Evolutionary conservation across 352 stramenopile genomes (phyloP).

Genomic region (Phytopythium sindhum): DNA sequence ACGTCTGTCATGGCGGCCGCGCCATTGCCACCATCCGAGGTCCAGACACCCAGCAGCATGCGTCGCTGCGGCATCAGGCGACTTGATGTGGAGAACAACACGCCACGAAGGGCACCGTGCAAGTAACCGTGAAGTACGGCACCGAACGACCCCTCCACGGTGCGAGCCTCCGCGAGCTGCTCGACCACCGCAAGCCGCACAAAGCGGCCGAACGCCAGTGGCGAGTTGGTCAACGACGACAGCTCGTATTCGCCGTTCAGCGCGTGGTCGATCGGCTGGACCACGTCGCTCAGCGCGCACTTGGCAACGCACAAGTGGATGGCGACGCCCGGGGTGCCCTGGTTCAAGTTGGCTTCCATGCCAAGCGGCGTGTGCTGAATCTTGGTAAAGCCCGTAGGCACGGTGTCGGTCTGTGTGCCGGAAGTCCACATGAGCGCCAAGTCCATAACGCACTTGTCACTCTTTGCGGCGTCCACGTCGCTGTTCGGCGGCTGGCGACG

Average conservation of each 20-base stretch:
- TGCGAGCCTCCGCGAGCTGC: conserved; percentile 35
- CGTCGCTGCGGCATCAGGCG: conserved; percentile 8
- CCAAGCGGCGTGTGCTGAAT: conserved; percentile 82
- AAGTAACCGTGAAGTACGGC: conserved; percentile 64
- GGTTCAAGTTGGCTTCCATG: conserved; percentile 86
- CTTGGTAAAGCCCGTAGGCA: conserved; percentile 75
- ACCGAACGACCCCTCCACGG: conserved; percentile 70
- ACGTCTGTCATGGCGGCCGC: conserved; percentile 56
- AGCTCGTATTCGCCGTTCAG: conserved; percentile 80
- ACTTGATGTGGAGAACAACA: conserved; percentile 39
- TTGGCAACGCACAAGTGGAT: conserved; percentile 80
- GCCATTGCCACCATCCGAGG: conserved; percentile 30
- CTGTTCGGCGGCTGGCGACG: conserved; percentile 16
- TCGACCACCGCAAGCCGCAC: conserved; percentile 62
- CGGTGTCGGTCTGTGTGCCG: conserved; percentile 45
- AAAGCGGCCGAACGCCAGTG: conserved; percentile 45
- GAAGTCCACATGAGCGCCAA: conserved; percentile 78
- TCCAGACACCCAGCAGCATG: conserved; percentile 65
- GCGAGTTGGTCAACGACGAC: conserved; percentile 30
- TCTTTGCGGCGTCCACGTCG: conserved; percentile 10
- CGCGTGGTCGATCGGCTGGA: conserved; percentile 51
- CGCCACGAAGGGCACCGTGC: conserved; percentile 52
- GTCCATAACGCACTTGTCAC: conserved; percentile 69
- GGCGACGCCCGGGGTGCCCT: conserved; percentile 65
- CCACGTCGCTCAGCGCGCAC: conserved; percentile 42